A percentile compares a stretch with the other conserved stretches of the same genome.
Evolutionary conservation across 2,329 filamentous ascomycete genomes (phyloP).

Genomic region (Xylariaceae sp.): DNA sequence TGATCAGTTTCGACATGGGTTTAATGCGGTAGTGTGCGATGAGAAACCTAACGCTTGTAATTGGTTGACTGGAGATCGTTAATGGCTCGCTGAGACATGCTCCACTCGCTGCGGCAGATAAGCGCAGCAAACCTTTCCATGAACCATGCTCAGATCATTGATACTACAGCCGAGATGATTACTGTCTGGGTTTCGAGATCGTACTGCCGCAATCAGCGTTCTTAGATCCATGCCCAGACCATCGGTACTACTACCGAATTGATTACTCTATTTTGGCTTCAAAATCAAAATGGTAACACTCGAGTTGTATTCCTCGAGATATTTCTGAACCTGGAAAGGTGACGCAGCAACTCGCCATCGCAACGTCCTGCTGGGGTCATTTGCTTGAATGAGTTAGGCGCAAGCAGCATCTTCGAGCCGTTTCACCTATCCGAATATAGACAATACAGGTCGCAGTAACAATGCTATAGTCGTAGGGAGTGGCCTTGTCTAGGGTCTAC

Average conservation of each 20-base stretch:
- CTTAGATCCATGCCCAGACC: too few relatives aligned
- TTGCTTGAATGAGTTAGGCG: not conserved
- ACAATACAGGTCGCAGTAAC: not conserved
- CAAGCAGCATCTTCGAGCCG: too few relatives aligned
- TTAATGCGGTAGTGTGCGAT: not conserved
- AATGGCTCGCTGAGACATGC: conserved; percentile 1
- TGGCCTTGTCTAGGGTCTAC: conserved; percentile 4
- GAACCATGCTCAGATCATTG: not conserved
- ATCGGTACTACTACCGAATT: too few relatives aligned
- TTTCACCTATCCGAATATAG: not conserved
- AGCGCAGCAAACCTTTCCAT: not conserved
- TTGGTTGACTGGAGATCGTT: not conserved
- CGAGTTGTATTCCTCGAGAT: too few relatives aligned
- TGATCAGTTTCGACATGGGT: not conserved
- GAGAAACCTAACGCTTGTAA: not conserved
- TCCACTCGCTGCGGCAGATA: conserved; percentile 11
- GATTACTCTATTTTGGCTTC: not conserved
- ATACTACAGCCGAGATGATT: too few relatives aligned
- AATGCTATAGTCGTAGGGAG: not conserved
- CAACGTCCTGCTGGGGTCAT: not conserved
- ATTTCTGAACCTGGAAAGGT: not conserved
- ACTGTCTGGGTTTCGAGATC: too few relatives aligned
- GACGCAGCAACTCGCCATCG: not conserved
- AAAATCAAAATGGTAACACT: too few relatives aligned
- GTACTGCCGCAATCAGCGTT: too few relatives aligned